Evolutionary conservation across 2,329 filamentous ascomycete species (phyloP).

Genomic region (Torrubiella hemipterigena): DNA sequence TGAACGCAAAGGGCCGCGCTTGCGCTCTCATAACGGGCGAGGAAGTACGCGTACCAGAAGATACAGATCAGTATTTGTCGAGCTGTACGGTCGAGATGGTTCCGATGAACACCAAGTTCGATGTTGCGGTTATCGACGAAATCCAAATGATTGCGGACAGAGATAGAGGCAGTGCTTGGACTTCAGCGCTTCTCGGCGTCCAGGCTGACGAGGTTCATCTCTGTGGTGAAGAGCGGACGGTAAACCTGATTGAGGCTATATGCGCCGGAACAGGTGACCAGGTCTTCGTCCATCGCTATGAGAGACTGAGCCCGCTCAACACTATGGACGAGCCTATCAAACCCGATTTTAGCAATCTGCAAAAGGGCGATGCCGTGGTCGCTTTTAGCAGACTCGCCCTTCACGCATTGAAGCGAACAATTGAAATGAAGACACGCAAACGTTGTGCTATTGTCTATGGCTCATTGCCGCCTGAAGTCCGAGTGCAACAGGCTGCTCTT

Average conservation of each 20-base stretch:
- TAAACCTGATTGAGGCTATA: conserved; percentile 66
- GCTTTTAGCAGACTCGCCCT: conserved; percentile 74
- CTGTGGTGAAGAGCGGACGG: conserved; percentile 77
- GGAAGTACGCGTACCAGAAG: conserved; percentile 60
- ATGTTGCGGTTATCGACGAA: conserved; percentile 94
- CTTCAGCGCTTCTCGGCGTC: conserved; percentile 75
- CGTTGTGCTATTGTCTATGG: conserved; percentile 92
- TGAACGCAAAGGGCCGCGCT: conserved; percentile 62
- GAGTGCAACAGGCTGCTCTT: conserved; percentile 77
- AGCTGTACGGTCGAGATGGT: conserved; percentile 94
- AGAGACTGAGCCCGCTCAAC: conserved; percentile 69
- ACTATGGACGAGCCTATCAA: conserved; percentile 51
- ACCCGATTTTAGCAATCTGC: conserved; percentile 51
- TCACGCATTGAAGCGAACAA: conserved; percentile 64
- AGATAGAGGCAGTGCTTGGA: conserved; percentile 89
- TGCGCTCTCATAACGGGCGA: conserved; percentile 87
- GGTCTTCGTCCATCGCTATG: conserved; percentile 68
- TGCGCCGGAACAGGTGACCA: conserved; percentile 73
- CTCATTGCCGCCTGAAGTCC: conserved; percentile 79
- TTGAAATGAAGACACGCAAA: conserved; percentile 64
- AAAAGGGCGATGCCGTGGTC: conserved; percentile 86
- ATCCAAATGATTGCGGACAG: conserved; percentile 89
- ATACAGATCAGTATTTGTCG: conserved; percentile 46
- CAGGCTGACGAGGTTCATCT: conserved; percentile 84
- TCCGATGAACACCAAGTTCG: conserved; percentile 43